Percentiles rank a stretch among this genome's conserved stretches.
phyloP scores from a whole-genome alignment of 164 flowering plant species.

The Magnolia kwangsiensis region DNA sequence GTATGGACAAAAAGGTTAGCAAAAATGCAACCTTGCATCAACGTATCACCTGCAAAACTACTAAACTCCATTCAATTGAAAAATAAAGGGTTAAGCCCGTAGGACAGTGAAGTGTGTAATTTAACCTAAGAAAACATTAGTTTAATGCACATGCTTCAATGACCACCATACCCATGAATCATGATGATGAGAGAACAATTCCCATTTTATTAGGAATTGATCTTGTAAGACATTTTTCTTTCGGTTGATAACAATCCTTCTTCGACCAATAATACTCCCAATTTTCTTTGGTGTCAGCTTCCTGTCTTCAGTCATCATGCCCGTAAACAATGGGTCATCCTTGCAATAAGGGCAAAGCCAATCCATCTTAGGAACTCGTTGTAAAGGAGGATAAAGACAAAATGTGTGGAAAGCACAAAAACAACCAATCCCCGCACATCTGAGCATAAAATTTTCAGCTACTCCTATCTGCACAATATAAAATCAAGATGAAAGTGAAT shows the following conservation, averaged over 20 bases:
- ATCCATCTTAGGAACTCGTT: neutral
- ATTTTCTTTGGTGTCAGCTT: neutral
- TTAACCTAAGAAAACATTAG: too few species aligned
- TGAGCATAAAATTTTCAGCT: neutral
- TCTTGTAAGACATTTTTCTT: conserved; percentile 6
- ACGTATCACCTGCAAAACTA: too few species aligned
- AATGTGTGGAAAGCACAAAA: conserved; percentile 2
- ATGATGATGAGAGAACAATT: conserved; percentile 5
- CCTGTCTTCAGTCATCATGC: too few species aligned
- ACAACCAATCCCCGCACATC: conserved; percentile 2
- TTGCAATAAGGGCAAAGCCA: conserved; percentile 11
- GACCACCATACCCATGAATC: conserved; percentile 6
- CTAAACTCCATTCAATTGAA: too few species aligned
- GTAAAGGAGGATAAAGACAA: conserved; percentile 8
- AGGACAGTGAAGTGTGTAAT: too few species aligned
- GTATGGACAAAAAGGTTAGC: too few species aligned
- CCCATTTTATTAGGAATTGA: conserved; percentile 6
- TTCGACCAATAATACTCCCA: conserved; percentile 6
- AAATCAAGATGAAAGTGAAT: neutral
- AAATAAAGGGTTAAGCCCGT: too few species aligned
- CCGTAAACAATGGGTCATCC: neutral
- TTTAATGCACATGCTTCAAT: too few species aligned
- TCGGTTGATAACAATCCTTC: neutral
- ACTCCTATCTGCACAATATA: neutral
- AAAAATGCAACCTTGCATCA: too few species aligned